Evolutionary conservation across 345 rosid species (phyloP), one percentile per base, ranked within the genome.

Genomic region (Salix brachista): DNA sequence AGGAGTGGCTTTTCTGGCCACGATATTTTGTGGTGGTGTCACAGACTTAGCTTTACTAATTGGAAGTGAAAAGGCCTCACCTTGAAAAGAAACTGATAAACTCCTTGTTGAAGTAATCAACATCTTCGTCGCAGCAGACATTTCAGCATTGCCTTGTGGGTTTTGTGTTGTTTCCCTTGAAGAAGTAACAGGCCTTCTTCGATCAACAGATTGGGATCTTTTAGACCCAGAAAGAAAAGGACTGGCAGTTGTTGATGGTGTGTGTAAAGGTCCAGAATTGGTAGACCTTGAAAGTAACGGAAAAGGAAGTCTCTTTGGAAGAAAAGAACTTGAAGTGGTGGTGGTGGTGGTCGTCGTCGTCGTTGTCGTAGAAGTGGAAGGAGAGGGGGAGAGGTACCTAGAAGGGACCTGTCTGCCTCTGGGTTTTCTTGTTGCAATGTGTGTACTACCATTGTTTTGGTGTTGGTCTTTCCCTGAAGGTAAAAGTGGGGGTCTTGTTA

Each of bases 11-110:
- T 89, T 93, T 80, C 93, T 83, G 77, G 76, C 80, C 60, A 75
- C 73, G 79, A 74, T 76, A 30, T 86, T 84, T 28, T 85, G 85
- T 34, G 84, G 74, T 8, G 50, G 8, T 52, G 88, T 46, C 70
- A 86, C 73, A 32, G 91, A 88, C 80, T 90, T 95, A 65, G 91
- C 89, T 82, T 87, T 95, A 68, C 97, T 89, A 80, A 91, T 86
- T 76, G 97, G 97, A 67, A 95, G 93, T 48, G 97, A 93, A 86
- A 90, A 95, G 61, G 92, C 80, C 80, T 90, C 93, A 0, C 99
- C 99, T 87, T 93, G 99, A 72, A 95, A 95, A 1, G 99, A 90
- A 77, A 95, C 98, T 39, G 97, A 89, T 76, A 95, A 86, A 71
- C 97, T 95, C 80, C 99, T 79, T 0, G 99, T 85, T 12, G 97